Conservation (phyloP, 2,329 filamentous ascomycete genomes). For the Ramularia endophylla region DNA sequence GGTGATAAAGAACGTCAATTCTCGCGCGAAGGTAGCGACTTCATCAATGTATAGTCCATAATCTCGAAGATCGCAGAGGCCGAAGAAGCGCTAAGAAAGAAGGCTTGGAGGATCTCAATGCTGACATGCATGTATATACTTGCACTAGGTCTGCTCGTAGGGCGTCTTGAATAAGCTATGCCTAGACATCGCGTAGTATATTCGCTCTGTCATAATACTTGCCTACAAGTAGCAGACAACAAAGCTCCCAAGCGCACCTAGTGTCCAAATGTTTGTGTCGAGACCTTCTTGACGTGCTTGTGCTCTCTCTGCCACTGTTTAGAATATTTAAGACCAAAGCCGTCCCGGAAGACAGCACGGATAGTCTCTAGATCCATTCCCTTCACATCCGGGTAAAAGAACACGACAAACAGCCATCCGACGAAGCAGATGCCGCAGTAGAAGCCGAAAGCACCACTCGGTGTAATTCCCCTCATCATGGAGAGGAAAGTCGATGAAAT, state of each 20-base stretch:
- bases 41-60: too few relatives aligned
- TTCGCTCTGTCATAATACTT: too few relatives aligned
- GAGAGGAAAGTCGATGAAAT: conserved; percentile 83
- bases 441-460: conserved; percentile 76
- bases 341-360: conserved; percentile 45
- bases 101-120: too few relatives aligned
- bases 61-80: too few relatives aligned
- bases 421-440: conserved; percentile 45
- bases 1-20: too few relatives aligned
- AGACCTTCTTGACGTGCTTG: conserved; percentile 25
- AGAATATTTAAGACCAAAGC: conserved; percentile 40
- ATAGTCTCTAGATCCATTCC: conserved; percentile 52
- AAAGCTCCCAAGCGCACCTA: conserved; percentile 3
- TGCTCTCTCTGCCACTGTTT: conserved; percentile 34
- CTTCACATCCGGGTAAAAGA: conserved; percentile 51
- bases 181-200: too few relatives aligned
- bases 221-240: too few relatives aligned
- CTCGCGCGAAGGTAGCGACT: too few relatives aligned
- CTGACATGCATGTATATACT: too few relatives aligned
- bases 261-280: conserved; percentile 20
- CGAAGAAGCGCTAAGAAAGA: too few relatives aligned
- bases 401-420: conserved; percentile 43
- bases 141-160: too few relatives aligned
- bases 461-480: conserved; percentile 70
- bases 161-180: too few relatives aligned